phyloP scores from a whole-genome alignment of 208 protist species.

The Wallacemonas rigidus region DNA sequence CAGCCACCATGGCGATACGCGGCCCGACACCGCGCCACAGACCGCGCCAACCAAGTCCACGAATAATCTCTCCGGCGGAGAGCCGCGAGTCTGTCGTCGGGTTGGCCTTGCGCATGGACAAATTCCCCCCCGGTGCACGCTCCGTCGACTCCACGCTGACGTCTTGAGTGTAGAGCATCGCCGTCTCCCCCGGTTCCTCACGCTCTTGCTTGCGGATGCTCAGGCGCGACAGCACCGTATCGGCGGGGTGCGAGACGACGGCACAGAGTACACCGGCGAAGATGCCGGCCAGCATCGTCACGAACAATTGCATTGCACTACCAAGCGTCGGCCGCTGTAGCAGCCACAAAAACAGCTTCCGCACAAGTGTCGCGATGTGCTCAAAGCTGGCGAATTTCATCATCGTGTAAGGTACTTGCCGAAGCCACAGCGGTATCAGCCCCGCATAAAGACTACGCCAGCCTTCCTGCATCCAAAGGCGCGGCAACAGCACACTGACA shows the following conservation, averaged over 20 bases:
- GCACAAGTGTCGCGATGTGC: constrained; percentile 38
- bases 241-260: constrained; percentile 95
- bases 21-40: constrained; percentile 84
- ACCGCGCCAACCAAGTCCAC: constrained; percentile 42
- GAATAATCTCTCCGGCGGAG: constrained; percentile 15
- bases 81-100: background rate
- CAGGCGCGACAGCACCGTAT: constrained; percentile 94
- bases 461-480: constrained; percentile 61
- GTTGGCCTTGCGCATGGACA: background rate
- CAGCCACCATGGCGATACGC: constrained; percentile 94
- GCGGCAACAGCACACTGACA: constrained; percentile 40
- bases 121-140: background rate
- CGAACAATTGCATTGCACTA: constrained; percentile 31
- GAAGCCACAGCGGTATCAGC: constrained; percentile 87
- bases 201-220: constrained; percentile 43
- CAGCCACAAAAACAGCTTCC: constrained; percentile 20
- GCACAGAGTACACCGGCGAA: constrained; percentile 91
- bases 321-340: constrained; percentile 10
- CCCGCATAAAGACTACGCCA: constrained; percentile 82
- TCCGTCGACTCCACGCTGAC: background rate
- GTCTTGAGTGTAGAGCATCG: background rate
- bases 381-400: constrained; percentile 92
- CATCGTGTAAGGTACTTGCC: constrained; percentile 96
- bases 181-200: background rate
- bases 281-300: constrained; percentile 80